Evolutionary conservation across 1,139 yeast species (phyloP).

Genomic region (Diutina siamensis): DNA sequence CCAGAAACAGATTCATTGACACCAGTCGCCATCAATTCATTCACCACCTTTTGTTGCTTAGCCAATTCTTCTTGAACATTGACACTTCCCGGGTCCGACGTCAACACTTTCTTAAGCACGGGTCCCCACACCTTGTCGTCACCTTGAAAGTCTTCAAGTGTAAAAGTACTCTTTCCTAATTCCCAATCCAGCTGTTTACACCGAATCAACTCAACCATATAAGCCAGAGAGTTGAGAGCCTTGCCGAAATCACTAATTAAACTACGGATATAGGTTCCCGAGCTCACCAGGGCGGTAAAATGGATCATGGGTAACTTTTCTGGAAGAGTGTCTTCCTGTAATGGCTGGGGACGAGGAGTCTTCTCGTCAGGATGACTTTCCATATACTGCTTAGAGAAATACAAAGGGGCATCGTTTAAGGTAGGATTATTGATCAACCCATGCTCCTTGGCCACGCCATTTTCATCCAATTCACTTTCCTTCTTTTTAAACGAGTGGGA

Average conservation of each 20-base stretch:
- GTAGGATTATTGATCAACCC: conserved; percentile 45
- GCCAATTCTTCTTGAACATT: background rate
- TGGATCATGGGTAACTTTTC: conserved; percentile 49
- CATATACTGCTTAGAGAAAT: conserved; percentile 42
- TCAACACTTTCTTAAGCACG: conserved; percentile 42
- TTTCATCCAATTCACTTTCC: conserved; percentile 40
- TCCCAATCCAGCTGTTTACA: conserved; percentile 76
- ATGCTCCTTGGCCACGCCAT: conserved; percentile 37
- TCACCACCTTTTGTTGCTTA: conserved; percentile 11
- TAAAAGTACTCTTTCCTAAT: conserved; percentile 59
- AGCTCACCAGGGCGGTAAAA: conserved; percentile 69
- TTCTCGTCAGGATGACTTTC: conserved; percentile 15
- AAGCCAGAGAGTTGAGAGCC: conserved; percentile 70
- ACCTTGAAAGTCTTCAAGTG: conserved; percentile 48
- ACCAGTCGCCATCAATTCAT: background rate
- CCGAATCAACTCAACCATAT: conserved; percentile 79
- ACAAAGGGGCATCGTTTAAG: conserved; percentile 48
- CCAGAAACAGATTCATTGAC: background rate
- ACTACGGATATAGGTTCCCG: conserved; percentile 93
- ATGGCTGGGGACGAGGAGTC: conserved; percentile 15
- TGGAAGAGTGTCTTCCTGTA: conserved; percentile 35
- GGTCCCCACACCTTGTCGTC: conserved; percentile 59
- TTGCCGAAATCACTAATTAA: conserved; percentile 82
- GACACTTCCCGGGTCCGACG: conserved; percentile 16
- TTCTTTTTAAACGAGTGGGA: conserved; percentile 47